Conservation (phyloP, 2,329 filamentous ascomycete genomes). For the Fusarium staphyleae region DNA sequence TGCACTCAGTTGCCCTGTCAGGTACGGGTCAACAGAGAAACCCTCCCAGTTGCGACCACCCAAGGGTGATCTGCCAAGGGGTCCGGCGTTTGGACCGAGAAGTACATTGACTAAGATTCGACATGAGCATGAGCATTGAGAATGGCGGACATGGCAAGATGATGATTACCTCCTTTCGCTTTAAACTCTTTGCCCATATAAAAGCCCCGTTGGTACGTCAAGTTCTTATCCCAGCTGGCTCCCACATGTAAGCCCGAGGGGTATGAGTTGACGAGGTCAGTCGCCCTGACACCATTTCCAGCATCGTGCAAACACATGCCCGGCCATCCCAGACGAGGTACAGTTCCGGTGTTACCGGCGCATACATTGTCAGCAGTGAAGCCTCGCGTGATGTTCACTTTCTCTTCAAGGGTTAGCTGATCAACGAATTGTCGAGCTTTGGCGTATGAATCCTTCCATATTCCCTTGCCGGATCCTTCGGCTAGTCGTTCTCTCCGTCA, state of each 20-base stretch:
- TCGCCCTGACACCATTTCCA: slow-evolving; percentile 56
- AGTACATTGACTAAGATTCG: slow-evolving; percentile 64
- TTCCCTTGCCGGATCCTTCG: slow-evolving; percentile 34
- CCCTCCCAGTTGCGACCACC: slow-evolving; percentile 80
- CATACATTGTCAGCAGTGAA: slow-evolving; percentile 62
- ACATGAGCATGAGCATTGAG: slow-evolving; percentile 13
- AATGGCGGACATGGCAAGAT: fast-evolving
- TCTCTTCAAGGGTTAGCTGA: slow-evolving; percentile 72
- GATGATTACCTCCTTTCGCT: slow-evolving; percentile 60
- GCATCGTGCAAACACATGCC: slow-evolving; percentile 60
- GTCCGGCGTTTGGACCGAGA: slow-evolving; percentile 74
- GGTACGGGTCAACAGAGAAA: slow-evolving; percentile 73
- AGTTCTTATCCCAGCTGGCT: slow-evolving; percentile 60
- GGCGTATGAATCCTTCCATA: slow-evolving; percentile 65
- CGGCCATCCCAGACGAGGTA: slow-evolving; percentile 54
- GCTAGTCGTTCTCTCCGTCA: slow-evolving; percentile 17
- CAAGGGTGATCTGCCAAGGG: slow-evolving; percentile 72
- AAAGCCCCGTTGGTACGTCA: slow-evolving; percentile 59
- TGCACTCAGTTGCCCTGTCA: slow-evolving; percentile 74
- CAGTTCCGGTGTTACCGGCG: slow-evolving; percentile 55
- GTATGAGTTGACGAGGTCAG: slow-evolving; percentile 58
- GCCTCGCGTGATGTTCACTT: slow-evolving; percentile 59
- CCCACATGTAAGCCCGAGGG: slow-evolving; percentile 57
- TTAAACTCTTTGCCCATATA: slow-evolving; percentile 66
- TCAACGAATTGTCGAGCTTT: slow-evolving; percentile 64